Evolutionary conservation across 352 stramenopile species (phyloP).

Genomic region (Phytophthora lateralis): DNA sequence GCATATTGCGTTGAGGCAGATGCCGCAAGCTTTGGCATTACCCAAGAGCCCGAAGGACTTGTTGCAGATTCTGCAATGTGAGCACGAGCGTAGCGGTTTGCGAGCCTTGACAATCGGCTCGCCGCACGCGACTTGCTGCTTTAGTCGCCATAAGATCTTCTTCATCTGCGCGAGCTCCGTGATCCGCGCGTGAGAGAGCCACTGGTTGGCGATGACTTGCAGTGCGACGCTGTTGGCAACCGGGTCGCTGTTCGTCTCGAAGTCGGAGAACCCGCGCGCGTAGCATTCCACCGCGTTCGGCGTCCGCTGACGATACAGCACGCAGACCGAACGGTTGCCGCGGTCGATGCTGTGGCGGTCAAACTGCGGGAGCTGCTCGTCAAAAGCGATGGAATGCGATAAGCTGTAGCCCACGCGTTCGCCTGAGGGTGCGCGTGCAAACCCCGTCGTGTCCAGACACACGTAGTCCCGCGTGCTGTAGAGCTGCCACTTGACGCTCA

Average conservation of each 20-base stretch:
- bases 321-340: conserved; percentile 48
- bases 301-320: conserved; percentile 46
- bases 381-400: conserved; percentile 51
- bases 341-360: conserved; percentile 46
- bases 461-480: conserved; percentile 51
- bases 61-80: conserved; percentile 23
- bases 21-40: conserved; percentile 19
- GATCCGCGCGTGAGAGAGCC: conserved; percentile 42
- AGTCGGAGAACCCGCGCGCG: conserved; percentile 34
- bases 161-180: conserved; percentile 55
- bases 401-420: conserved; percentile 53
- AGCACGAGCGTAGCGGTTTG: conserved; percentile 18
- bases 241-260: conserved; percentile 28
- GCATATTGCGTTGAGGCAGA: conserved; percentile 28
- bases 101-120: conserved; percentile 8
- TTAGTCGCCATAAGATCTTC: conserved; percentile 52
- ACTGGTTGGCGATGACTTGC: conserved; percentile 35
- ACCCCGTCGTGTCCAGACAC: conserved; percentile 39
- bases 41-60: conserved; percentile 24
- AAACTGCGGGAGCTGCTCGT: conserved; percentile 44
- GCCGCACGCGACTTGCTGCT: conserved; percentile 21
- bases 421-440: conserved; percentile 33
- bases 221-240: conserved; percentile 34
- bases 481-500: conserved; percentile 52
- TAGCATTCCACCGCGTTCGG: conserved; percentile 42